These are phyloP conservation scores for Sporothrix sp. DNA, from an alignment of 2,329 filamentous ascomycete species.

Conservation along the genomic window DNA sequence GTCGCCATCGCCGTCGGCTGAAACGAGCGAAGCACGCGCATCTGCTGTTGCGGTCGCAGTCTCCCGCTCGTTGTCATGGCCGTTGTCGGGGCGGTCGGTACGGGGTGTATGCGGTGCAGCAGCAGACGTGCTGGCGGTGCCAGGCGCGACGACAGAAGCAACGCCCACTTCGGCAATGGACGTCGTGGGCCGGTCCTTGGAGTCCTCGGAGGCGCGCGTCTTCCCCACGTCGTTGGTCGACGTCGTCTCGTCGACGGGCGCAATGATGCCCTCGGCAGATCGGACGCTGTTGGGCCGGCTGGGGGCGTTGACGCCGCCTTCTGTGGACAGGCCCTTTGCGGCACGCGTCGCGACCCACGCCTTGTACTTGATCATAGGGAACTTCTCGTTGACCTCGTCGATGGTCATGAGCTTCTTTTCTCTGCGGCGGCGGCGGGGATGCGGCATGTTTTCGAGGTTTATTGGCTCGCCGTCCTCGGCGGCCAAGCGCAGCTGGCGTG, in stretches of 20 bases:
- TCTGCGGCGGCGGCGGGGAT: conserved; percentile 73
- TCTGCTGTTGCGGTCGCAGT: not conserved
- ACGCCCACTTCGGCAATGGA: not conserved
- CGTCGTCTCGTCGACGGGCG: conserved; percentile 29
- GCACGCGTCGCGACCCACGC: conserved; percentile 79
- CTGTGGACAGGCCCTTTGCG: conserved; percentile 70
- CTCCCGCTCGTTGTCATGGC: no score
- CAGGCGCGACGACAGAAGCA: not conserved
- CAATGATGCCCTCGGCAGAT: conserved; percentile 47
- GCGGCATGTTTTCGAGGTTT: conserved; percentile 73
- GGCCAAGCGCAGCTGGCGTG: conserved; percentile 65
- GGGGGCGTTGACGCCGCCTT: conserved; percentile 68
- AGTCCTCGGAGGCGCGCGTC: conserved; percentile 29
- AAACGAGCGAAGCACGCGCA: not conserved
- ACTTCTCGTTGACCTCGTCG: conserved; percentile 97
- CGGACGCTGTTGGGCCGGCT: conserved; percentile 67
- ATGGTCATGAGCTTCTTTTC: conserved; percentile 99
- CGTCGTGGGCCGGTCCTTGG: not conserved
- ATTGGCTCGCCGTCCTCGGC: conserved; percentile 81
- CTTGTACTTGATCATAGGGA: conserved; percentile 95
- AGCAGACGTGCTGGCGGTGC: not conserved
- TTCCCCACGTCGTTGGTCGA: conserved; percentile 18
- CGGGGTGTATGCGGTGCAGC: no score
- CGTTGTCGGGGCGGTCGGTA: no score
- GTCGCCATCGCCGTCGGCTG: conserved; percentile 12